Evolutionary conservation across 139 green algal genomes (phyloP), one percentile per base, ranked within the genome.

Genomic region (Chlorella vulgaris): DNA sequence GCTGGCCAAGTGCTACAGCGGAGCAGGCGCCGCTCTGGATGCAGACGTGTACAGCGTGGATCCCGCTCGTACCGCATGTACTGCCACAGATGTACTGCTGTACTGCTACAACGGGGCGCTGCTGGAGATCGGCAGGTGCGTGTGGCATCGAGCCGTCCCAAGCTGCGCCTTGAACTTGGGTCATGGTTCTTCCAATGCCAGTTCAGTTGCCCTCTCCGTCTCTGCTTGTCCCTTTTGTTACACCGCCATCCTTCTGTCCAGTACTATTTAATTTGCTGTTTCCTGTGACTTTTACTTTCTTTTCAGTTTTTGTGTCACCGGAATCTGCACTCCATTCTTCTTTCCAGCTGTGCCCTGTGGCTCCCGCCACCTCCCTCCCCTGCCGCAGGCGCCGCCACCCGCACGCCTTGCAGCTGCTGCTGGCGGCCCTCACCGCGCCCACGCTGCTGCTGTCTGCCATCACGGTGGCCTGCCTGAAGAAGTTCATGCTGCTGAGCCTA

Each of bases 91-190:
- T 84, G 88, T 98, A 2, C 90, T 97, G 69, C 89, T 99, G 13
- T 98, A 98, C 86, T 95, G 91, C 89, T 98, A 98, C 85, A 99
- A 99, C 74, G 95, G 95, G 0, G 93, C 88, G 35, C 92, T 96
- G 87, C 36, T 98, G 19, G 88, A 90, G 51, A 91, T 93, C 77
- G 93, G 93, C 68, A 71, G 78, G 78, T 69, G 58, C 19, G 40
- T 61, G 68, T 15, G 55, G 15, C 18, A 65, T 28, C 18, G 55
- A 21, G 15, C 5, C 18, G 22, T 28, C 18, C 15, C 15, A 15
- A 24, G 15, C 55, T 65, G 55, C 55, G 15, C 55, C 55, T 10
- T 24, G 15, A n/a, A 21, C 22, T 65, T 65, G 55, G 55, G 18
- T 28, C 5, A 42, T 26, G 13, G 0, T 42, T 70, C n/a, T 26